These are phyloP conservation scores for Kwoniella heveanensis DNA, from an alignment of 768 basidiomycete species.

Conservation along the genomic window DNA sequence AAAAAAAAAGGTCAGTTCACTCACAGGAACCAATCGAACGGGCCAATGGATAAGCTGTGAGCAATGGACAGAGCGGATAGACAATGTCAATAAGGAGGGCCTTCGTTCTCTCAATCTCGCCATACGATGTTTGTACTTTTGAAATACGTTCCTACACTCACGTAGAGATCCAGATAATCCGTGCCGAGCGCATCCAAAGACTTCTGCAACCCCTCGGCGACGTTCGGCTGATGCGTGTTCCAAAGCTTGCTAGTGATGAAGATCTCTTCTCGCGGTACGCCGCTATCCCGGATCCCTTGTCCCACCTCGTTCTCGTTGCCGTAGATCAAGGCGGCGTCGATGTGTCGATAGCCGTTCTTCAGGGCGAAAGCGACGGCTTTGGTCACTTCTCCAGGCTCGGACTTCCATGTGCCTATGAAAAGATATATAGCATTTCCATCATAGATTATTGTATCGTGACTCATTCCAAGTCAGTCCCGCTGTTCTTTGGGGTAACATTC, in stretches of 20 bases:
- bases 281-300: constrained; percentile 64
- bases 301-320: constrained; percentile 65
- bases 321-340: constrained; percentile 80
- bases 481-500: no score
- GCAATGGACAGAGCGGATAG: constrained; percentile 64
- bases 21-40: constrained; percentile 18
- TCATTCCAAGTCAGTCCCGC: no score
- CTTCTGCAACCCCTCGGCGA: constrained; percentile 74
- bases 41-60: constrained; percentile 56
- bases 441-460: no score
- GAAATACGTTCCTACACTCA: constrained; percentile 58
- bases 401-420: constrained; percentile 68
- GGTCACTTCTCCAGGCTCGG: constrained; percentile 69
- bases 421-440: no score
- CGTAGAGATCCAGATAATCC: constrained; percentile 78
- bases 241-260: constrained; percentile 66
- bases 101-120: constrained; percentile 68
- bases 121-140: no score
- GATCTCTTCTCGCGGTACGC: constrained; percentile 76
- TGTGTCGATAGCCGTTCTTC: constrained; percentile 74
- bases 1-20: not conserved
- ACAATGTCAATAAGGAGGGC: no score
- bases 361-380: constrained; percentile 62
- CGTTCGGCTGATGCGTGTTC: constrained; percentile 70
- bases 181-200: constrained; percentile 72